A percentile compares a stretch with the other conserved stretches of the same genome.
phyloP scores from a whole-genome alignment of 805 yeast species.

The Yarrowia sp. region DNA sequence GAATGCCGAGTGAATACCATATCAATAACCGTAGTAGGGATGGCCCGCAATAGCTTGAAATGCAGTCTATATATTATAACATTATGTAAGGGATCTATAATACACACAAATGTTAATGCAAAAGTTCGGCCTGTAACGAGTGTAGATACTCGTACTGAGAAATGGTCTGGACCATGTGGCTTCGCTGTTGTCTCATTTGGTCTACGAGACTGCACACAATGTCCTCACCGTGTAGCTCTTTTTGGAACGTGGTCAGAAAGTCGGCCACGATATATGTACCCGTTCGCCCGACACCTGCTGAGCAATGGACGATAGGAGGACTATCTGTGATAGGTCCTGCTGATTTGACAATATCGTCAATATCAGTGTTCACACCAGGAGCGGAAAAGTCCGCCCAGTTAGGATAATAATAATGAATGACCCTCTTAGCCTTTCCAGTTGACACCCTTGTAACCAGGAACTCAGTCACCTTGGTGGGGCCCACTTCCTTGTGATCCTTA shows the following conservation, averaged over 20 bases:
- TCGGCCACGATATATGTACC: constrained; percentile 83
- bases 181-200: constrained; percentile 41
- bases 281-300: constrained; percentile 96
- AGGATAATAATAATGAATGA: constrained; percentile 56
- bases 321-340: constrained; percentile 29
- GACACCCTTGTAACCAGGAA: background rate
- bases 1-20: too few relatives aligned
- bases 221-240: constrained; percentile 33
- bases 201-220: constrained; percentile 36
- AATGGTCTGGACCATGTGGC: constrained; percentile 44
- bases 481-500: background rate
- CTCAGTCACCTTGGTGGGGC: constrained; percentile 13
- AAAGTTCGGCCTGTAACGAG: background rate
- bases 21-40: too few relatives aligned
- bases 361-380: constrained; percentile 43
- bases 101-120: background rate
- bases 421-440: background rate
- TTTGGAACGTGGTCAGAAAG: constrained; percentile 43
- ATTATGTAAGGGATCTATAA: background rate
- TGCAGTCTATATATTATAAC: constrained; percentile 14
- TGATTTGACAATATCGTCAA: constrained; percentile 52
- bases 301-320: constrained; percentile 81
- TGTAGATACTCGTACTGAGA: constrained; percentile 41
- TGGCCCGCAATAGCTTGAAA: background rate
- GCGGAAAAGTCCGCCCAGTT: constrained; percentile 85